Percentiles rank a stretch among this genome's conserved stretches.
Evolutionary conservation across 1,284 basidiomycete species (phyloP).

Genomic region (Trichosporon coremiiforme): DNA sequence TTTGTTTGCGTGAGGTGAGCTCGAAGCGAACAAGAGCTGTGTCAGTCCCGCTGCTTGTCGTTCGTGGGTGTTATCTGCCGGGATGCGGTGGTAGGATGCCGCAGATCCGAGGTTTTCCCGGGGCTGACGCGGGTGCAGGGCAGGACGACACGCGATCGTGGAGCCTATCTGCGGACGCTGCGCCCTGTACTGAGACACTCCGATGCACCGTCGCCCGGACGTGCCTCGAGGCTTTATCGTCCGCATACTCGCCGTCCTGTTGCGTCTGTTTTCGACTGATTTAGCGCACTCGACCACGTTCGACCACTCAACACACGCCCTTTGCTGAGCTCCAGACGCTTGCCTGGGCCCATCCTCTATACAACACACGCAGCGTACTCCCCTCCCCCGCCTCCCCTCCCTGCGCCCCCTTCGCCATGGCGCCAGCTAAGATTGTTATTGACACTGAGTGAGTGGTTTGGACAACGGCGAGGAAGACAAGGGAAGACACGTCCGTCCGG

Average conservation of each 20-base stretch:
- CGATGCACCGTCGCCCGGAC: neutral
- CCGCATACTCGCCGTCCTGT: neutral
- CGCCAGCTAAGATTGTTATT: constrained; percentile 50
- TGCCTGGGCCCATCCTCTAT: neutral
- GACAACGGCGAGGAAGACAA: too few species aligned
- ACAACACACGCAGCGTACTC: neutral
- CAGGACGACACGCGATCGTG: neutral
- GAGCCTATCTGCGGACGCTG: neutral
- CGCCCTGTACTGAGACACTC: neutral
- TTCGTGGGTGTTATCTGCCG: neutral
- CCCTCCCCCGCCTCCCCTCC: neutral
- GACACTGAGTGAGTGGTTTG: constrained; percentile 51
- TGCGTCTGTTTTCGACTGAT: neutral
- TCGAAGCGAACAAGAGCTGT: neutral
- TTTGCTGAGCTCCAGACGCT: neutral
- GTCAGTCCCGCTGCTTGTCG: too few species aligned
- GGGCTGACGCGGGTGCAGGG: too few species aligned
- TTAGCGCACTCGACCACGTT: neutral
- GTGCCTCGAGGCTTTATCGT: neutral
- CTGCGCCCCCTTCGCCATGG: constrained; percentile 29
- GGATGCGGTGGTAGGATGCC: neutral
- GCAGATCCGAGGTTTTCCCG: neutral
- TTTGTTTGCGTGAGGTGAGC: too few species aligned
- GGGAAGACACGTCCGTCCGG: neutral
- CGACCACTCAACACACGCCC: neutral